Evolutionary conservation across 2,329 filamentous ascomycete species (phyloP), one percentile per base, ranked within the genome.

Genomic region (Cadophora luteo-olivacea): DNA sequence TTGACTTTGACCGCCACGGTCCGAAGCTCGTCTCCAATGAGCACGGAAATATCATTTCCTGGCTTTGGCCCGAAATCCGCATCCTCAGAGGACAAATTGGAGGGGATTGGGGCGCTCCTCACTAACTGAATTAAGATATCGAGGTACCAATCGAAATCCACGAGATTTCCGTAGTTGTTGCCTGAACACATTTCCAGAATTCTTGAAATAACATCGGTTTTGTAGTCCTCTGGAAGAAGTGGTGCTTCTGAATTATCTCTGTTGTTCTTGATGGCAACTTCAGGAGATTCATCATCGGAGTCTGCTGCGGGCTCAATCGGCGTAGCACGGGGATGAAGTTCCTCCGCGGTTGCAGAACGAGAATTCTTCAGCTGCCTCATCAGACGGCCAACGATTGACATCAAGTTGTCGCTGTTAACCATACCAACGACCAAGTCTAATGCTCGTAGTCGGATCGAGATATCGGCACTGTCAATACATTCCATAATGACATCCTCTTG

Each of bases 131-230:
- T 91, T 36, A 99, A 82, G 33, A 97, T 88, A 73, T 96, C 92
- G 72, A 98, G 91, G 79, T 98, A 98, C 96, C 96, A 99, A 73
- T 97, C 95, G 78, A 99, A 99, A 78, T 99, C 95, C 64, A 86
- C 83, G 60, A 99, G 84, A 76, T 94, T 93, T 49, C 87, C 86
- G 78, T 98, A 99, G 70, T 94, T 97, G 72, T 94, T 91, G 72
- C 90, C 89, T 9, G 93, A 92, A 79, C 95, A 98, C 89, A 99
- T 97, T 69, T 90, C 89, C 12, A 98, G 79, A 69, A 98, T 93
- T 68, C 92, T 88, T 67, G 87, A 86, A 64, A 98, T 93, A 24
- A 97, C 93, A 74, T 92, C 92, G 48, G 90, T 83, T 63, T 90
- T 90, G 79, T 98, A 99, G 72, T 97, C 93, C 69, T 94, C 91